phyloP scores from a whole-genome alignment of 441 rosid species.

The Metrosideros polymorpha region DNA sequence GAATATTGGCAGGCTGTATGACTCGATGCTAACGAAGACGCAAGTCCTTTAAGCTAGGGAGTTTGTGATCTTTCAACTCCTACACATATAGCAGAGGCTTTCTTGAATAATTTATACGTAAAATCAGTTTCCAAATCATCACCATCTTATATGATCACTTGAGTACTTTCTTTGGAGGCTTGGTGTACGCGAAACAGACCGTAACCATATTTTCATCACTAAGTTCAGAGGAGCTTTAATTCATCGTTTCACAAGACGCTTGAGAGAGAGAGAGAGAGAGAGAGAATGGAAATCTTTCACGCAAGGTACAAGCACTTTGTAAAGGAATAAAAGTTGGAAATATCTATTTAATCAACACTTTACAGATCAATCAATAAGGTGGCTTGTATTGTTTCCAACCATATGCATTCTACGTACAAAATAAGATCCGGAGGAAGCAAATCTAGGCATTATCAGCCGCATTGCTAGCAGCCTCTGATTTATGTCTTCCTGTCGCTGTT shows the following conservation, averaged over 20 bases:
- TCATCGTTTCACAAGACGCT: not conserved
- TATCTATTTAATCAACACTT: not conserved
- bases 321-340: not conserved
- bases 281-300: not conserved
- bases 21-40: not conserved
- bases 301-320: too few relatives aligned
- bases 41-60: too few relatives aligned
- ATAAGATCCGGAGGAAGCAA: not conserved
- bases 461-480: slow-evolving; percentile 8
- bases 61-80: too few relatives aligned
- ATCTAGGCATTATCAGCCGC: not conserved
- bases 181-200: not conserved
- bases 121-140: not conserved
- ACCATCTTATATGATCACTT: not conserved
- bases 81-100: too few relatives aligned
- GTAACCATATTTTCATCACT: not conserved
- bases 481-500: slow-evolving; percentile 58
- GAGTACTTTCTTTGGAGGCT: not conserved
- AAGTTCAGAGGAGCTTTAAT: not conserved
- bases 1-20: not conserved
- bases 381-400: not conserved
- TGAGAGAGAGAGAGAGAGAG: not conserved
- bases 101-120: not conserved
- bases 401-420: not conserved
- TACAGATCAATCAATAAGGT: not conserved